Percentiles rank a stretch among this genome's conserved stretches.
These are phyloP conservation scores for Spathaspora sp. DNA, from an alignment of 805 yeast genomes.

Conservation along the genomic window DNA sequence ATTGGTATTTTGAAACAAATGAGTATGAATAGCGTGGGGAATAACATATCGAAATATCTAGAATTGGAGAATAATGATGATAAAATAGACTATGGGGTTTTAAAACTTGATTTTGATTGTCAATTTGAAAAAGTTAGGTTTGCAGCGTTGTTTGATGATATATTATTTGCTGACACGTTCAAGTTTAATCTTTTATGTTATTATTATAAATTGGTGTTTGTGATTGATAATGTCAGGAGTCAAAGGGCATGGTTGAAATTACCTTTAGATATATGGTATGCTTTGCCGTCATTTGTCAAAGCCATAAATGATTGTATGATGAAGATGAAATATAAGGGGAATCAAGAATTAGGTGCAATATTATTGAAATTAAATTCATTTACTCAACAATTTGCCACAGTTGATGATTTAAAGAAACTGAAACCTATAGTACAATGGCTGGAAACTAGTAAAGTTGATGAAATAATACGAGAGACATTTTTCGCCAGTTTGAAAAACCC, in stretches of 20 bases:
- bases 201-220: constrained; percentile 3
- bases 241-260: constrained; percentile 28
- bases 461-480: constrained; percentile 4
- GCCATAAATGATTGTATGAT: constrained; percentile 11
- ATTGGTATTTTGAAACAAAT: constrained; percentile 2
- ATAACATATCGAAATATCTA: neutral
- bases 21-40: neutral
- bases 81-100: constrained; percentile 3
- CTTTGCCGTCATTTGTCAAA: constrained; percentile 25
- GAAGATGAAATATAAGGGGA: constrained; percentile 1
- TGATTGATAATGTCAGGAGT: neutral
- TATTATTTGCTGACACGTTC: constrained; percentile 3
- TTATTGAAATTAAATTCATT: constrained; percentile 18
- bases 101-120: constrained; percentile 9
- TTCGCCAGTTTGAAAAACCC: neutral
- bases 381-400: constrained; percentile 11
- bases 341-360: constrained; percentile 13
- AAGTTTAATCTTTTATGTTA: constrained; percentile 5
- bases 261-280: constrained; percentile 43
- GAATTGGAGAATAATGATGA: neutral
- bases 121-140: constrained; percentile 3
- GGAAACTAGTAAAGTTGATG: constrained; percentile 11
- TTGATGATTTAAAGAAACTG: constrained; percentile 5
- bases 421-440: constrained; percentile 10
- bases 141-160: constrained; percentile 1